Percentiles rank a stretch among this genome's conserved stretches.
These are phyloP conservation scores for Herpetospermum pedunculosum DNA, from an alignment of 306 rosid genomes.

Conservation along the genomic window DNA sequence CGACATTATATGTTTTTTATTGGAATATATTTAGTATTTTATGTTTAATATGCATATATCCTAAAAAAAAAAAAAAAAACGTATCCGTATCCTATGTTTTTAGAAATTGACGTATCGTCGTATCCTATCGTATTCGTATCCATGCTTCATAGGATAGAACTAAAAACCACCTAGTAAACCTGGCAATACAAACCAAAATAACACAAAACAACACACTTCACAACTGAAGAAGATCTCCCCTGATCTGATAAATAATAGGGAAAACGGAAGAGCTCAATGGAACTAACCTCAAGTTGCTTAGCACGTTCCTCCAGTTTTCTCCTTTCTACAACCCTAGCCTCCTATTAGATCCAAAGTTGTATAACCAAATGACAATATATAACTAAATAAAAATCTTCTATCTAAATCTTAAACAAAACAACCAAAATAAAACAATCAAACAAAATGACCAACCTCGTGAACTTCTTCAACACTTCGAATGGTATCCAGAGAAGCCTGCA, in stretches of 20 bases:
- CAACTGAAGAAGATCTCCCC: background rate
- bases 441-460: slow-evolving; percentile 52
- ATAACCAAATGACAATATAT: background rate
- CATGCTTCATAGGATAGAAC: too few relatives aligned
- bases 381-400: background rate
- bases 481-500: slow-evolving; percentile 77
- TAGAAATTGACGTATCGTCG: too few relatives aligned
- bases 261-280: background rate
- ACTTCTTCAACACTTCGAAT: slow-evolving; percentile 74
- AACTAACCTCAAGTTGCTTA: slow-evolving; percentile 58
- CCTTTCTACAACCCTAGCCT: slow-evolving; percentile 84
- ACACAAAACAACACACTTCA: background rate
- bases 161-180: background rate
- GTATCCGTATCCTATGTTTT: too few relatives aligned
- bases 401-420: background rate
- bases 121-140: too few relatives aligned
- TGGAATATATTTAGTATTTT: too few relatives aligned
- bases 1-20: too few relatives aligned
- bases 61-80: too few relatives aligned
- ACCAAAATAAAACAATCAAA: background rate
- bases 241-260: background rate
- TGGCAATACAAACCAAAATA: background rate
- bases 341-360: slow-evolving; percentile 31
- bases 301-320: slow-evolving; percentile 61
- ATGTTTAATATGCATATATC: too few relatives aligned